phyloP scores from a whole-genome alignment of 179 eudicot species.

The Silene coronaria region DNA sequence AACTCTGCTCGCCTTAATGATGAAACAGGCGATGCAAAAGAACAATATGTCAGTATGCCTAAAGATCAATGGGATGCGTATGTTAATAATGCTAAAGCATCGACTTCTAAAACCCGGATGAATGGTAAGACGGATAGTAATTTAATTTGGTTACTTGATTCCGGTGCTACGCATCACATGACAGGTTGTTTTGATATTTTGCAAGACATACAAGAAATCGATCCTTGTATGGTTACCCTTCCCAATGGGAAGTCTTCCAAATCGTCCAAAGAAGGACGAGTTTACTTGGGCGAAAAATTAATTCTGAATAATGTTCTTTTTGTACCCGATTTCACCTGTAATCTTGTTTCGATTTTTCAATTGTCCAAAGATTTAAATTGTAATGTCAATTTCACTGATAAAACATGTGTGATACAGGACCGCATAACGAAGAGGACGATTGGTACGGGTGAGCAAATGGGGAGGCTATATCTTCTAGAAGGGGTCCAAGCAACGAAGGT shows the following conservation, averaged over 20 bases:
- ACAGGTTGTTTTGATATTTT: neutral
- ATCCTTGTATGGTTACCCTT: neutral
- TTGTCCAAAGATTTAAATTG: neutral
- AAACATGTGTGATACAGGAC: constrained; percentile 13
- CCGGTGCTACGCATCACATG: neutral
- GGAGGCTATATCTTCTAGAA: neutral
- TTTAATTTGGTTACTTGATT: neutral
- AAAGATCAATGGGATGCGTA: no score
- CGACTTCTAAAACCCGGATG: no score
- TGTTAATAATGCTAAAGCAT: no score
- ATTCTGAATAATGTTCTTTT: neutral
- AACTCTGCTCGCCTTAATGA: no score
- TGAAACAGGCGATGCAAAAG: no score
- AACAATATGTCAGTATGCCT: no score
- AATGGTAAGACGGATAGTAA: no score
- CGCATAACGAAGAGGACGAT: neutral
- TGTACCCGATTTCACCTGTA: neutral
- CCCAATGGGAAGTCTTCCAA: neutral
- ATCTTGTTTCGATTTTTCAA: neutral
- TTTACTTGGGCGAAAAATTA: neutral
- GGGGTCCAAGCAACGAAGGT: neutral
- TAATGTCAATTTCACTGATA: neutral
- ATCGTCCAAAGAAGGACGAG: neutral
- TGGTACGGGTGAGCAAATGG: constrained; percentile 4
- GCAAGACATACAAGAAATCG: neutral